A percentile compares a stretch with the other conserved stretches of the same genome.
Conservation (phyloP, 1,284 basidiomycete species). For the Microbotryum violaceum region DNA sequence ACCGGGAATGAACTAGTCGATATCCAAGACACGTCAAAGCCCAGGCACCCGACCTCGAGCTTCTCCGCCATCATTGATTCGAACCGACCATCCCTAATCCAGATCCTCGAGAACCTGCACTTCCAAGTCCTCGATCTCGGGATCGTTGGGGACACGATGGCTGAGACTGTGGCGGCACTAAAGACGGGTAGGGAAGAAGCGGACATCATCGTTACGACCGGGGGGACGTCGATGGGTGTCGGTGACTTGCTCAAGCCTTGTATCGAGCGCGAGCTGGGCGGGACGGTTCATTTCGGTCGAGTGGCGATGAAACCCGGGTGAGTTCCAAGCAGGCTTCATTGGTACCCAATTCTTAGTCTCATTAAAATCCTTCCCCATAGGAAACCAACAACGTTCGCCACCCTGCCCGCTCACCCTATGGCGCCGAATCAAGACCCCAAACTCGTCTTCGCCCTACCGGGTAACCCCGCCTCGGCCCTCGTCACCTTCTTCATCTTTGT, state of each 20-base stretch:
- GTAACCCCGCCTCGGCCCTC: constrained; percentile 81
- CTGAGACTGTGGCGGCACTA: constrained; percentile 56
- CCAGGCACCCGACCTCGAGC: background rate
- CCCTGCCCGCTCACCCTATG: constrained; percentile 47
- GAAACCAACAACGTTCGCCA: constrained; percentile 81
- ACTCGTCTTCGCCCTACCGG: constrained; percentile 72
- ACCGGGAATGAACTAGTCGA: constrained; percentile 78
- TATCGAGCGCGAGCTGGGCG: constrained; percentile 66
- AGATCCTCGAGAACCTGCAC: constrained; percentile 61
- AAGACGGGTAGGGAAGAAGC: constrained; percentile 53
- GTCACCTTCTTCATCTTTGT: constrained; percentile 82
- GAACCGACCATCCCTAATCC: constrained; percentile 67
- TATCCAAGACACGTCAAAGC: constrained; percentile 44
- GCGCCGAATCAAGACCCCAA: constrained; percentile 42
- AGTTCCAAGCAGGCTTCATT: background rate
- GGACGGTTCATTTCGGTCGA: constrained; percentile 70
- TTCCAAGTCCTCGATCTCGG: constrained; percentile 73
- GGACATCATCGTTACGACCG: constrained; percentile 72
- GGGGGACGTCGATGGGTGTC: constrained; percentile 84
- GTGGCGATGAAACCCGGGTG: constrained; percentile 47
- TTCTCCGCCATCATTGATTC: constrained; percentile 64
- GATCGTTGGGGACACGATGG: constrained; percentile 61
- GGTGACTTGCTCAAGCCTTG: constrained; percentile 78
- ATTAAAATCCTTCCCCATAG: constrained; percentile 49
- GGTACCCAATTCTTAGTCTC: too few species aligned